Evolutionary conservation across 306 rosid species (phyloP).

Genomic region (Casuarina equisetifolia): DNA sequence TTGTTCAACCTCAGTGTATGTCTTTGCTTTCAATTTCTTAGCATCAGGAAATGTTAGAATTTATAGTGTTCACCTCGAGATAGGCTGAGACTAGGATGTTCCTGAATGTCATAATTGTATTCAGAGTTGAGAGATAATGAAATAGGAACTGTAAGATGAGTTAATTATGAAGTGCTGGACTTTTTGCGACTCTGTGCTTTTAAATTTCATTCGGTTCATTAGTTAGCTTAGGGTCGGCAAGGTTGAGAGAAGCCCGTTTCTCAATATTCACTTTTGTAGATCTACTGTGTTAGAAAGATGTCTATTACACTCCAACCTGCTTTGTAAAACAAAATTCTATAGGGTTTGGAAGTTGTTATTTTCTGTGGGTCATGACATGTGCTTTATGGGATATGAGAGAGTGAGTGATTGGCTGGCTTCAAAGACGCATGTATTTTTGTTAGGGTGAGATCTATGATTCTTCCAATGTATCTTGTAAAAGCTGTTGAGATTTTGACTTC

Average conservation of each 20-base stretch:
- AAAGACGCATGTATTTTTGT: neutral
- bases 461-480: neutral
- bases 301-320: neutral
- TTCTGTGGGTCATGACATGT: neutral
- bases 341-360: slow-evolving; percentile 15
- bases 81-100: neutral
- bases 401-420: neutral
- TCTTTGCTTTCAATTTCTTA: slow-evolving; percentile 26
- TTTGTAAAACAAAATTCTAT: neutral
- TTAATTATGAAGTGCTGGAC: neutral
- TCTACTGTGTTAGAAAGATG: slow-evolving; percentile 12
- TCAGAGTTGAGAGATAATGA: slow-evolving; percentile 7
- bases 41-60: slow-evolving; percentile 14
- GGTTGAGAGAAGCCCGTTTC: neutral
- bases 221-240: neutral
- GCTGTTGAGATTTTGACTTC: neutral
- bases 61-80: neutral
- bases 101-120: slow-evolving; percentile 1
- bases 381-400: neutral
- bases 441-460: neutral
- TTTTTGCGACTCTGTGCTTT: neutral
- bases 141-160: neutral
- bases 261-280: slow-evolving; percentile 5
- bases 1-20: slow-evolving; percentile 73
- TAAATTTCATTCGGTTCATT: slow-evolving; percentile 10